Evolutionary conservation across 2,329 filamentous ascomycete species (phyloP), one percentile per base, ranked within the genome.

Genomic region (Sporothrix pallida): DNA sequence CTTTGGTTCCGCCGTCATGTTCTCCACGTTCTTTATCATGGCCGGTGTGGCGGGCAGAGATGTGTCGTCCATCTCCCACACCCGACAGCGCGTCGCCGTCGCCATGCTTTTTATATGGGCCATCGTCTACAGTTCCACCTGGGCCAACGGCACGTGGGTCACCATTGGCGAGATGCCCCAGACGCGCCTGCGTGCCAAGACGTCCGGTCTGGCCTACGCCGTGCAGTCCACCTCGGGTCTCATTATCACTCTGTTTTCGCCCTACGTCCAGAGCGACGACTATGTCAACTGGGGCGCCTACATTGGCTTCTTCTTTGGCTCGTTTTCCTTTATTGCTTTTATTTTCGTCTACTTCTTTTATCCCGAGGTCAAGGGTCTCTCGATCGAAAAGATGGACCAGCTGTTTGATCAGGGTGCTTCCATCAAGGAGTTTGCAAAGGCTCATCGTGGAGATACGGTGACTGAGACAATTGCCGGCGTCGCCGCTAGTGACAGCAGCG

Each of bases 211-310:
- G 3, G 71, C 71, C 13, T 70, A 70, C 37, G 72, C 60, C 17
- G 46, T 72, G 26, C 60, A 67, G 48, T 44, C 71, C 13, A 20
- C 46, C 4, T 71, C 70, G 3, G 7, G 56, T 13, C 70, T 71
- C 12, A 58, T 58, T 20, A 71, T 71, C 13, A 50, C 70, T 2
- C 60, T 72, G 3, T 72, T 72, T 12, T 67, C 60, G n/a, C 58
- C 58, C 31, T 72, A 67, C 10, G 58, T 72, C 17, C 71, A 72
- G 60, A 72, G 58, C 46, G 58, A 72, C 60, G n/a, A 17, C 9
- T 72, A 72, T n/a, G 63, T 60, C 31, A 72, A 72, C 37, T 72
- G 62, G 71, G 71, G 71, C 15, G 70, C 70, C 23, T 71, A 71
- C 48, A 72, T 58, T 46, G 71, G 71, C 15, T 67, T 65, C 42